Evolutionary conservation across 2,329 filamentous ascomycete genomes (phyloP).

Genomic region (Botrytis squamosa): DNA sequence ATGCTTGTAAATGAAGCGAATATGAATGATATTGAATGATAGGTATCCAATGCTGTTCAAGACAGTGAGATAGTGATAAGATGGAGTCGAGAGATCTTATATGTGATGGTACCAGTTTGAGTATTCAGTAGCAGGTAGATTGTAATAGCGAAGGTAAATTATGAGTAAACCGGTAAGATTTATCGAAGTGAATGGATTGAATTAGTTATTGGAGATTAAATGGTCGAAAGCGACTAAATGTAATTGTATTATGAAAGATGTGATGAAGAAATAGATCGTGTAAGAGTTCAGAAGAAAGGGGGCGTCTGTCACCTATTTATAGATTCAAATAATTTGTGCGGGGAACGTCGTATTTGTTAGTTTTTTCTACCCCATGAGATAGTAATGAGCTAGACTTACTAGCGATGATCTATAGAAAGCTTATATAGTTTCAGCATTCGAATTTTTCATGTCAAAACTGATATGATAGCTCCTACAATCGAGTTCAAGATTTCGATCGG

Average conservation of each 20-base stretch:
- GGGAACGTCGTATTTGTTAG: background rate
- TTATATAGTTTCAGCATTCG: background rate
- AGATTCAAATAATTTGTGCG: background rate
- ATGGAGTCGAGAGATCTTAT: background rate
- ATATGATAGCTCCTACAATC: background rate
- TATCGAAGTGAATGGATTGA: background rate
- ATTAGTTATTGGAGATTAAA: background rate
- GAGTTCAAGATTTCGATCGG: background rate
- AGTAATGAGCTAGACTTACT: background rate
- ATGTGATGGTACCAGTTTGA: background rate
- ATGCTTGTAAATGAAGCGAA: background rate
- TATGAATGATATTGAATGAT: background rate
- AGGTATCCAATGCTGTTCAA: background rate
- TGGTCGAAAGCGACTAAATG: accelerated
- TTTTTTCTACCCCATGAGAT: background rate
- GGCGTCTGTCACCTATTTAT: background rate
- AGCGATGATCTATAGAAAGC: background rate
- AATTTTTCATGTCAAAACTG: no score
- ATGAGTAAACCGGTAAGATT: background rate
- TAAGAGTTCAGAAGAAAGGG: background rate
- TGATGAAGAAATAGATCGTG: background rate
- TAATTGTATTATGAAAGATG: background rate
- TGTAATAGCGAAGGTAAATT: background rate
- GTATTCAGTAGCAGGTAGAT: background rate
- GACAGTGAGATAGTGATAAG: background rate